These are phyloP conservation scores for Thyridium curvatum DNA, from an alignment of 2,329 filamentous ascomycete genomes.

Conservation along the genomic window DNA sequence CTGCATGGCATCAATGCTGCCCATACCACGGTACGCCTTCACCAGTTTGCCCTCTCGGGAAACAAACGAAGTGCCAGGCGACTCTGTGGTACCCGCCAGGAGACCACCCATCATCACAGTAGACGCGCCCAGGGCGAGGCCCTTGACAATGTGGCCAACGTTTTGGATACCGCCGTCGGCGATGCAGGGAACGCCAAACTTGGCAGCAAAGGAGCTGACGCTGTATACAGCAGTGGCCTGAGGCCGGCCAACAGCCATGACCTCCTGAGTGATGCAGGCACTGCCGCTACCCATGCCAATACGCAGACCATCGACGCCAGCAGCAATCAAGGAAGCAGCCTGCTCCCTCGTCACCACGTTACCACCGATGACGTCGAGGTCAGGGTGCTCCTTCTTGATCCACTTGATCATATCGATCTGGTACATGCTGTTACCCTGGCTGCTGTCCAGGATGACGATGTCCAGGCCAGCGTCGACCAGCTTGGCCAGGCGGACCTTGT, in stretches of 20 bases:
- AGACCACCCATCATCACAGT: conserved; percentile 99
- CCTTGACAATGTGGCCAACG: conserved; percentile 98
- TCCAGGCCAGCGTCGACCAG: conserved; percentile 93
- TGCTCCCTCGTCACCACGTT: conserved; percentile 98
- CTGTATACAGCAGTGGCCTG: conserved; percentile 91
- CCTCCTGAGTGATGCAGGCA: conserved; percentile 98
- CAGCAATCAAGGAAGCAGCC: conserved; percentile 84
- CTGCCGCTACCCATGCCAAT: conserved; percentile 99
- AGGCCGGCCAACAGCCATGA: conserved; percentile 96
- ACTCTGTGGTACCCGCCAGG: conserved; percentile 93
- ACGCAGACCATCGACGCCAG: conserved; percentile 90
- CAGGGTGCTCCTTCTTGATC: conserved; percentile 80
- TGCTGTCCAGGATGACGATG: conserved; percentile 91
- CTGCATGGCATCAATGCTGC: conserved; percentile 98
- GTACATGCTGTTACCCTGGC: conserved; percentile 97
- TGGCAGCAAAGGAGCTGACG: conserved; percentile 81
- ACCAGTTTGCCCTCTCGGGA: conserved; percentile 95
- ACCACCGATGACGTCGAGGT: conserved; percentile 90
- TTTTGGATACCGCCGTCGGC: conserved; percentile 98
- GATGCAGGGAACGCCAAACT: conserved; percentile 95
- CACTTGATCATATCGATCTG: conserved; percentile 98
- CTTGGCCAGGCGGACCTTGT: conserved; percentile 78
- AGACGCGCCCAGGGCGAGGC: conserved; percentile 85
- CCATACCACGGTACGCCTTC: conserved; percentile 99
- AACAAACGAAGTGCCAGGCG: conserved; percentile 92